Evolutionary conservation across 2,329 filamentous ascomycete species (phyloP).

Genomic region (Botrytis fragariae): DNA sequence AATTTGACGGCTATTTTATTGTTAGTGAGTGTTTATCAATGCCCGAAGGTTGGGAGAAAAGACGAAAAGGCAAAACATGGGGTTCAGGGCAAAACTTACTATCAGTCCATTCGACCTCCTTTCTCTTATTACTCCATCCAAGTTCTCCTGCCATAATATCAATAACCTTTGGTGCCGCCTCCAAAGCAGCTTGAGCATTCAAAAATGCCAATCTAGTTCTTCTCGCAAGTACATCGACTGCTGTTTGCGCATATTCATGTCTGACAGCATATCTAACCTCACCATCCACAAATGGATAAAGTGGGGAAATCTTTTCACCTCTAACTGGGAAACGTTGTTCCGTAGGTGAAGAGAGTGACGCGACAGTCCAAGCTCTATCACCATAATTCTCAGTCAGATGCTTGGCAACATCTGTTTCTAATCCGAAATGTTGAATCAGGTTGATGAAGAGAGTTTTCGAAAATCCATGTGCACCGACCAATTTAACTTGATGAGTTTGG

Average conservation of each 20-base stretch:
- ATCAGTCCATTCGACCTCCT: constrained; percentile 79
- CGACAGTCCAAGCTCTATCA: constrained; percentile 89
- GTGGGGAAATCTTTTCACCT: constrained; percentile 71
- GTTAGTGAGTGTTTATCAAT: constrained; percentile 10
- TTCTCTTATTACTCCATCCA: constrained; percentile 69
- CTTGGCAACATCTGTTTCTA: constrained; percentile 89
- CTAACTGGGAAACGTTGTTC: constrained; percentile 78
- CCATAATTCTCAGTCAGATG: constrained; percentile 86
- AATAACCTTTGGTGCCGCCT: constrained; percentile 80
- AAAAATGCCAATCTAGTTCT: constrained; percentile 84
- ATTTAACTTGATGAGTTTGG: constrained; percentile 78
- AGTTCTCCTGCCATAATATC: constrained; percentile 87
- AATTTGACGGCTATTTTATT: constrained; percentile 51
- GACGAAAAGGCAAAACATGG: background rate
- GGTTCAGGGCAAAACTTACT: constrained; percentile 46
- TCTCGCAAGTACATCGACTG: constrained; percentile 82
- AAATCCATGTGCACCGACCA: constrained; percentile 82
- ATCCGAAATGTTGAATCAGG: constrained; percentile 86
- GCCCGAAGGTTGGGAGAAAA: background rate
- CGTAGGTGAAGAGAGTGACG: constrained; percentile 73
- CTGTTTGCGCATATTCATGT: constrained; percentile 89
- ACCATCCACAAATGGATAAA: constrained; percentile 90
- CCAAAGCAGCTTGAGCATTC: constrained; percentile 85
- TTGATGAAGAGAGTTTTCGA: constrained; percentile 93
- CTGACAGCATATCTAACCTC: constrained; percentile 85